phyloP scores from a whole-genome alignment of 2,329 filamentous ascomycete genomes.

The Neoarthrinium moseri region DNA sequence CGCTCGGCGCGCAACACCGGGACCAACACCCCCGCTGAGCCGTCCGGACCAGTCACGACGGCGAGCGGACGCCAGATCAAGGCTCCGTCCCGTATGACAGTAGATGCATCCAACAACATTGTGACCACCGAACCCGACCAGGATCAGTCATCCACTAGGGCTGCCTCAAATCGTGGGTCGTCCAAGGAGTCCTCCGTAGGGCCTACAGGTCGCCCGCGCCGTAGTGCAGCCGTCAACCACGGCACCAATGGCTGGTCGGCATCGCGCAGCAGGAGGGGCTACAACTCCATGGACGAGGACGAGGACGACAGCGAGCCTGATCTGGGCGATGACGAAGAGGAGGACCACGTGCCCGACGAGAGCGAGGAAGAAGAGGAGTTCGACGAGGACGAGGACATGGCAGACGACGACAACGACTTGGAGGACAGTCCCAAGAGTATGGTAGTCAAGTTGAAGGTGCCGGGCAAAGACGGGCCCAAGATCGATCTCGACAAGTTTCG shows the following conservation, averaged over 20 bases:
- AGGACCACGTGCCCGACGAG: slow-evolving; percentile 63
- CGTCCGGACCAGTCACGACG: slow-evolving; percentile 63
- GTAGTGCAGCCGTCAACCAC: slow-evolving; percentile 49
- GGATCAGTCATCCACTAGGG: slow-evolving; percentile 23
- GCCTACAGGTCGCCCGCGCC: slow-evolving; percentile 46
- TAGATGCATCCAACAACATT: slow-evolving; percentile 50
- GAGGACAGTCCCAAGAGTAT: slow-evolving; percentile 55
- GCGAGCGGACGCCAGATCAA: slow-evolving; percentile 85
- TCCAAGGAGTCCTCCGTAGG: slow-evolving; percentile 40
- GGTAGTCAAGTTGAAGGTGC: slow-evolving; percentile 69
- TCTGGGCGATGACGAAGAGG: slow-evolving; percentile 67
- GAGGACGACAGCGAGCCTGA: slow-evolving; percentile 33
- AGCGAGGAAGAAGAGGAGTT: slow-evolving; percentile 57
- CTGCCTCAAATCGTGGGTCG: slow-evolving; percentile 16
- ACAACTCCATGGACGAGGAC: slow-evolving; percentile 57
- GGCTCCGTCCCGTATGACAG: slow-evolving; percentile 65
- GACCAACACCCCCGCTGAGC: slow-evolving; percentile 70
- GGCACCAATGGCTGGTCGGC: slow-evolving; percentile 48
- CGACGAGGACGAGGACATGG: slow-evolving; percentile 55
- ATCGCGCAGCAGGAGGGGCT: slow-evolving; percentile 45
- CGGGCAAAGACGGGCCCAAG: slow-evolving; percentile 34
- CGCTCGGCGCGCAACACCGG: slow-evolving; percentile 74
- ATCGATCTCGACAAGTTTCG: slow-evolving; percentile 29
- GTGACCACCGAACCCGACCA: slow-evolving; percentile 39
- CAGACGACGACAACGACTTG: slow-evolving; percentile 52